phyloP scores from a whole-genome alignment of 192 early-diverging fungal species.

The Glomus cerebriforme region DNA sequence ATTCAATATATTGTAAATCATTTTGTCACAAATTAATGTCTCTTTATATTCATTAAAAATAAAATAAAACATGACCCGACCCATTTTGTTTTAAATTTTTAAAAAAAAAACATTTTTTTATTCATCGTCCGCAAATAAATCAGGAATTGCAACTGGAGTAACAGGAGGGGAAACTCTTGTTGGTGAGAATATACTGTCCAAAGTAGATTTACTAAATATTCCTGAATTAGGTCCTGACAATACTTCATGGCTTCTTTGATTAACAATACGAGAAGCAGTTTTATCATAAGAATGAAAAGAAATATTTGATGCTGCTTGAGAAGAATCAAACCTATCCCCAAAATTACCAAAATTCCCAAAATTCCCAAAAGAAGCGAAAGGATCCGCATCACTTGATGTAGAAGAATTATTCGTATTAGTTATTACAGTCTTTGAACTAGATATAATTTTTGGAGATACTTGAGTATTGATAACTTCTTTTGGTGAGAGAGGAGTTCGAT shows the following conservation, averaged over 20 bases:
- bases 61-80: neutral
- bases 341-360: neutral
- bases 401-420: neutral
- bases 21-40: neutral
- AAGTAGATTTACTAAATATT: slow-evolving; percentile 2
- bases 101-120: neutral
- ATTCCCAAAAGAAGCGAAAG: neutral
- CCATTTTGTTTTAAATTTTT: neutral
- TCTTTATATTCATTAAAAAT: neutral
- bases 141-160: neutral
- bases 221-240: neutral
- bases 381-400: neutral
- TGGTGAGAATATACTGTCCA: slow-evolving; percentile 31
- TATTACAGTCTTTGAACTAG: neutral
- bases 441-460: neutral
- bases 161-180: slow-evolving; percentile 16
- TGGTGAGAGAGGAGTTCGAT: neutral
- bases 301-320: neutral
- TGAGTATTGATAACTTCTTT: neutral
- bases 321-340: neutral
- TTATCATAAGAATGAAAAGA: slow-evolving; percentile 1
- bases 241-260: neutral
- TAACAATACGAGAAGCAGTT: neutral
- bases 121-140: slow-evolving; percentile 16
- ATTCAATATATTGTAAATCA: neutral